Percentiles rank a stretch among this genome's conserved stretches.
Conservation (phyloP, 768 basidiomycete species). For the Russula emetica region DNA sequence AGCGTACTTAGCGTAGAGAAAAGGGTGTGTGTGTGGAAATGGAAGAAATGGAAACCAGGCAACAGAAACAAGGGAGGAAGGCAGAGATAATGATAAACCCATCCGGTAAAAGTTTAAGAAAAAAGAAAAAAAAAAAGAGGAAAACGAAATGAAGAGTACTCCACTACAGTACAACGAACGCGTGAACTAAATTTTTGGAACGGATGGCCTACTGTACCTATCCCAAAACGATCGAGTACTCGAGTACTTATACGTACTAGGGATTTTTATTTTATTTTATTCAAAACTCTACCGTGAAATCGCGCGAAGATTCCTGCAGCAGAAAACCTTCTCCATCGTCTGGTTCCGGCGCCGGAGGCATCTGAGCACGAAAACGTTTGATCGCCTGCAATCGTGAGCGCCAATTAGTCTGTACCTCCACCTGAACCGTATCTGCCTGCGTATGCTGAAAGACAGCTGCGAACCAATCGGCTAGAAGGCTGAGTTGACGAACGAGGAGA, state of each 20-base stretch:
- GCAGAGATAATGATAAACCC: slow-evolving; percentile 24
- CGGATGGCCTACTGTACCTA: not conserved
- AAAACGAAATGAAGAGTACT: not conserved
- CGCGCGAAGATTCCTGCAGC: slow-evolving; percentile 34
- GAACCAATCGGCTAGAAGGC: slow-evolving; percentile 86
- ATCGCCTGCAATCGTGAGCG: slow-evolving; percentile 74
- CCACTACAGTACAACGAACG: not conserved
- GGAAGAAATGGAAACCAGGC: not conserved
- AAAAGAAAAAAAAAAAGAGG: not conserved
- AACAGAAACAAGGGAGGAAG: not conserved
- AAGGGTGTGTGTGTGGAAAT: not conserved
- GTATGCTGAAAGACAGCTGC: slow-evolving; percentile 78
- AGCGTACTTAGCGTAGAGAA: too few species aligned
- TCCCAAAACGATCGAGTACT: too few species aligned
- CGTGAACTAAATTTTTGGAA: not conserved
- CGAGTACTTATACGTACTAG: too few species aligned
- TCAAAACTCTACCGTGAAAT: slow-evolving; percentile 32
- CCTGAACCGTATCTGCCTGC: slow-evolving; percentile 58
- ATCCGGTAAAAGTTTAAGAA: not conserved
- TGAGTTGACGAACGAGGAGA: slow-evolving; percentile 82
- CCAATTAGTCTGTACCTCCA: slow-evolving; percentile 90
- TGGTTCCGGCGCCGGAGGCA: slow-evolving; percentile 26
- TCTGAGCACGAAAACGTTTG: slow-evolving; percentile 50
- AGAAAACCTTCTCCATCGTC: slow-evolving; percentile 31
- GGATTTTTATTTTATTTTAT: not conserved